Conservation (phyloP, 2,329 filamentous ascomycete genomes). For the Botrytis elliptica region DNA sequence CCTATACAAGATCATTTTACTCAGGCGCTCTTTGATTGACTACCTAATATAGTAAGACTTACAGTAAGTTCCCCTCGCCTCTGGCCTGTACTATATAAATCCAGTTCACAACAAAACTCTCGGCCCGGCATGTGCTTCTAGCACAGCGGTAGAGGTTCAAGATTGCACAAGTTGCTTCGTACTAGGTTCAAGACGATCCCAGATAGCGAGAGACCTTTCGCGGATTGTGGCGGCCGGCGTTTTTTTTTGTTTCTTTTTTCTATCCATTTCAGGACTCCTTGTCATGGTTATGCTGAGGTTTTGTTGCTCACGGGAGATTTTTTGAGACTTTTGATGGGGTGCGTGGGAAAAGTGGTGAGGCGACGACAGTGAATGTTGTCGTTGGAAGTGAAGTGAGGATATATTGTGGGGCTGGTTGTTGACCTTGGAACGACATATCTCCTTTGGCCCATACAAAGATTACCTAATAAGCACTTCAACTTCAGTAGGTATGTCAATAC, state of each 20-base stretch:
- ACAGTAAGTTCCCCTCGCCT: background rate
- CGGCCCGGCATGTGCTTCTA: conserved; percentile 8
- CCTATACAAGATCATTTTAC: background rate
- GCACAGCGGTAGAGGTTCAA: conserved; percentile 16
- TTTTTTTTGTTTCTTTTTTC: background rate
- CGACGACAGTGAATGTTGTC: background rate
- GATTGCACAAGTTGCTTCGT: background rate
- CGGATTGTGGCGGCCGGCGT: conserved; percentile 11
- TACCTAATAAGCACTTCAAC: background rate
- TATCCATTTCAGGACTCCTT: background rate
- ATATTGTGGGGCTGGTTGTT: background rate
- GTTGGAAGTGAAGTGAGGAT: conserved; percentile 5
- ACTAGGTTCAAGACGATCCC: conserved; percentile 15
- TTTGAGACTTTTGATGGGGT: background rate
- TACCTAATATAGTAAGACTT: background rate
- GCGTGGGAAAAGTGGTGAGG: background rate
- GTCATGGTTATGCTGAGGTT: background rate
- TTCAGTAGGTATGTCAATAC: background rate
- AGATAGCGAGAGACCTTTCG: conserved; percentile 19
- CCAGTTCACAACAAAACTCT: background rate
- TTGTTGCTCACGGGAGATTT: background rate
- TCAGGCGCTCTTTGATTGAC: background rate
- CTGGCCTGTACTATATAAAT: background rate
- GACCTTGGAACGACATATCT: background rate
- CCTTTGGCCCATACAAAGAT: background rate